These are phyloP conservation scores for Rosa rugosa DNA, from an alignment of 306 rosid genomes.

Conservation along the genomic window DNA sequence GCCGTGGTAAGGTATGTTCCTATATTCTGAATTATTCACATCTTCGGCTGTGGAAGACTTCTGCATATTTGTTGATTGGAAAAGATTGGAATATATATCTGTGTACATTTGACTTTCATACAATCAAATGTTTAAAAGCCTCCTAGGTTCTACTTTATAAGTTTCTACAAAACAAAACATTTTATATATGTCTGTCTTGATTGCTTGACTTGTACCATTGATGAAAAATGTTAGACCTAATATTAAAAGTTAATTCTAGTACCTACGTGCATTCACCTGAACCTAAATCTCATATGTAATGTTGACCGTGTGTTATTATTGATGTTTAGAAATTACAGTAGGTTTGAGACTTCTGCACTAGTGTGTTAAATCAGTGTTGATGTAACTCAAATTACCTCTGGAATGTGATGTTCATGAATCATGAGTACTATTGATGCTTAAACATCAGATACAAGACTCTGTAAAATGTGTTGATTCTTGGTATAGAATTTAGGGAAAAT, in stretches of 20 bases:
- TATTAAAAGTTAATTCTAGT: background rate
- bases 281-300: background rate
- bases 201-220: background rate
- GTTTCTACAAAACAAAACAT: background rate
- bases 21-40: conserved; percentile 13
- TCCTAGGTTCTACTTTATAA: background rate
- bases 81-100: background rate
- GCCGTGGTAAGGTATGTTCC: conserved; percentile 88
- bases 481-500: no score
- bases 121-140: conserved; percentile 3
- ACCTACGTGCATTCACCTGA: background rate
- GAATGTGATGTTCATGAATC: no score
- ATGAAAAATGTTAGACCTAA: background rate
- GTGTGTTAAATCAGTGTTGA: background rate
- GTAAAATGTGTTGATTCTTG: no score
- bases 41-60: conserved; percentile 22
- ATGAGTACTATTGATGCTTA: no score
- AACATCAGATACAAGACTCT: no score
- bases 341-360: background rate
- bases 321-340: background rate
- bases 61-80: conserved; percentile 16
- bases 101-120: background rate
- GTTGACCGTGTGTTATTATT: background rate
- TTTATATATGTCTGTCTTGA: background rate
- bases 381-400: background rate